These are phyloP conservation scores for Colletotrichum spinosum DNA, from an alignment of 2,329 filamentous ascomycete genomes.

Conservation along the genomic window DNA sequence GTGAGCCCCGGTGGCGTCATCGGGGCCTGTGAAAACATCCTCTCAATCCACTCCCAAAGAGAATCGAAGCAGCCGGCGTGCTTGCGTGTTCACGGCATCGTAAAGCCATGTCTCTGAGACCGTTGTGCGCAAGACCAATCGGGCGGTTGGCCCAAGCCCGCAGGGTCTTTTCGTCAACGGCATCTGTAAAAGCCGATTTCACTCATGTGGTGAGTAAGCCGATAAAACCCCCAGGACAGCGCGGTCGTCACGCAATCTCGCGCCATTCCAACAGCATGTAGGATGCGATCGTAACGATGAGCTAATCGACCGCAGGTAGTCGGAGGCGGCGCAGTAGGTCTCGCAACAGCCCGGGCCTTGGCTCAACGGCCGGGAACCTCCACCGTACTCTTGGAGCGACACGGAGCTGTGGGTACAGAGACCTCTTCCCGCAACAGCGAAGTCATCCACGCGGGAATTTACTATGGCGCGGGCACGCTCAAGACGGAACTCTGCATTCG, in stretches of 20 bases:
- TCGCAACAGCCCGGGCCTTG: conserved; percentile 81
- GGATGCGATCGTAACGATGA: too few species aligned
- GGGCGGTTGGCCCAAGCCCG: conserved; percentile 3
- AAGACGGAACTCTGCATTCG: conserved; percentile 87
- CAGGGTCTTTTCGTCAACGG: conserved; percentile 50
- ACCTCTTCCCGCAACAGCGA: conserved; percentile 93
- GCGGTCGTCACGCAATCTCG: background rate
- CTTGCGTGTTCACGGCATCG: background rate
- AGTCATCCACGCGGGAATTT: conserved; percentile 95
- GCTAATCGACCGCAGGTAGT: conserved; percentile 56
- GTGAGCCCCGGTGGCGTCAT: conserved; percentile 25
- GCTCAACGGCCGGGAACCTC: conserved; percentile 71
- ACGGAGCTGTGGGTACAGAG: conserved; percentile 81
- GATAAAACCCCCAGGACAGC: too few species aligned
- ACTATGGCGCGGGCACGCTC: conserved; percentile 81
- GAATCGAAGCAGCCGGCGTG: background rate
- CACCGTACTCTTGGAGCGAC: conserved; percentile 85
- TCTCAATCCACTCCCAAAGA: background rate
- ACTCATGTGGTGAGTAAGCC: conserved; percentile 55
- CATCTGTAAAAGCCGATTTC: conserved; percentile 52
- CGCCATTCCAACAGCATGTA: background rate
- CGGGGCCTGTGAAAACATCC: conserved; percentile 15
- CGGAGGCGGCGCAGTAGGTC: conserved; percentile 77
- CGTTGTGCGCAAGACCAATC: conserved; percentile 3
- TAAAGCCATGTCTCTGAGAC: conserved; percentile 16